These are phyloP conservation scores for Cladophialophora psammophila DNA, from an alignment of 2,329 filamentous ascomycete genomes.

Conservation along the genomic window DNA sequence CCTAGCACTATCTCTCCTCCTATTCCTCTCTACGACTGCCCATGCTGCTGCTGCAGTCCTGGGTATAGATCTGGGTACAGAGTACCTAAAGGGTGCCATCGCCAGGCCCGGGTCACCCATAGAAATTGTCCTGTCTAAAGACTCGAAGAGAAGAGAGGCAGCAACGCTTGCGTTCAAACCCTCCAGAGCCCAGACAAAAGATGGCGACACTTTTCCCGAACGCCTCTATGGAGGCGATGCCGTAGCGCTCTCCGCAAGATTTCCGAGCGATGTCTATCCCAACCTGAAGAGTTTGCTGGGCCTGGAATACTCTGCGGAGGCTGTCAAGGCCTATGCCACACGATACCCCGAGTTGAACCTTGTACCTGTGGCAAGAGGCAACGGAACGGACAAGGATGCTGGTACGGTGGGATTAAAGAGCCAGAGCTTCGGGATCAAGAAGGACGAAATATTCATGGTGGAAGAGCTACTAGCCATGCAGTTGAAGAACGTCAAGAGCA, in stretches of 20 bases:
- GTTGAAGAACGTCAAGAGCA: slow-evolving; percentile 86
- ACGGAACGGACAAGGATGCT: slow-evolving; percentile 53
- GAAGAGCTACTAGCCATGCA: slow-evolving; percentile 98
- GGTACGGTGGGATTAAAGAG: slow-evolving; percentile 85
- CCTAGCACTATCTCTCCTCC: slow-evolving; percentile 59
- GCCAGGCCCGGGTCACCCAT: slow-evolving; percentile 97
- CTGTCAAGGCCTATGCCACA: slow-evolving; percentile 73
- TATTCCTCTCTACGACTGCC: slow-evolving; percentile 63
- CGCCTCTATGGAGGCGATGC: slow-evolving; percentile 92
- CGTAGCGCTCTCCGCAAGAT: slow-evolving; percentile 82
- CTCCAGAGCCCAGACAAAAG: slow-evolving; percentile 67
- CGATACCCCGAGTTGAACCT: slow-evolving; percentile 81
- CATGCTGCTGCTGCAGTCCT: slow-evolving; percentile 78
- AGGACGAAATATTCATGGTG: slow-evolving; percentile 71
- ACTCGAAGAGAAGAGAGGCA: slow-evolving; percentile 93
- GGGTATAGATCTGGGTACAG: slow-evolving; percentile 91
- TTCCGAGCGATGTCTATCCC: slow-evolving; percentile 91
- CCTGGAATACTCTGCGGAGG: slow-evolving; percentile 64
- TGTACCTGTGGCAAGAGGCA: slow-evolving; percentile 59
- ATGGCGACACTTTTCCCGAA: slow-evolving; percentile 76
- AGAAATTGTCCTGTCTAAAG: slow-evolving; percentile 96
- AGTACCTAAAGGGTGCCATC: slow-evolving; percentile 94
- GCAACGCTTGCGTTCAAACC: slow-evolving; percentile 95
- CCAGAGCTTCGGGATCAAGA: slow-evolving; percentile 68
- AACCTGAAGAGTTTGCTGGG: slow-evolving; percentile 94